Conservation (phyloP, 2,329 filamentous ascomycete genomes). For the Drechslerella coelobrocha region DNA sequence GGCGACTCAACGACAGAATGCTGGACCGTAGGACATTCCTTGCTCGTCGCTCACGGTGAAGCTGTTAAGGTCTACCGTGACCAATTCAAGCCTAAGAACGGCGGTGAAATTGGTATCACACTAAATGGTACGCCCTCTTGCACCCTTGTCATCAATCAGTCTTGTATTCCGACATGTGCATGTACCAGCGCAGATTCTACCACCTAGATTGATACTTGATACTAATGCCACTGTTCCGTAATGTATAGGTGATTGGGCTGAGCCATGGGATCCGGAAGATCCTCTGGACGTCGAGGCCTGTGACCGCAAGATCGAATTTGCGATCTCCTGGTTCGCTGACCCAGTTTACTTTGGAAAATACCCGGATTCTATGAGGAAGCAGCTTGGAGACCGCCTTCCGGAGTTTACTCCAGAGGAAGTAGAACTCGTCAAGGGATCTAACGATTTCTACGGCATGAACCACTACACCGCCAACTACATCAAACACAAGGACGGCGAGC, state of each 20-base stretch:
- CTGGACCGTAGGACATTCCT: constrained; percentile 81
- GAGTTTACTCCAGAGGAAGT: constrained; percentile 75
- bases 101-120: constrained; percentile 84
- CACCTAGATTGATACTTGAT: not conserved
- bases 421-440: constrained; percentile 79
- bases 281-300: constrained; percentile 76
- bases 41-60: constrained; percentile 78
- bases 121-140: constrained; percentile 69
- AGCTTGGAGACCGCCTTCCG: constrained; percentile 79
- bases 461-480: constrained; percentile 91
- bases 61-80: constrained; percentile 83
- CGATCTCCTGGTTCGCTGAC: constrained; percentile 87
- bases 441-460: constrained; percentile 95
- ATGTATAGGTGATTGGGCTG: constrained; percentile 72
- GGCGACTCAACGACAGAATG: constrained; percentile 79
- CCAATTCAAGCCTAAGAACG: constrained; percentile 75
- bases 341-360: constrained; percentile 85
- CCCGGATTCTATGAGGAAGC: constrained; percentile 80
- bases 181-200: too few relatives aligned
- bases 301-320: constrained; percentile 82
- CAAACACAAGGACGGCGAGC: constrained; percentile 70
- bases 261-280: constrained; percentile 81
- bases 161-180: too few relatives aligned
- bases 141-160: not conserved
- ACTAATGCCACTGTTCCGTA: constrained; percentile 22